These are phyloP conservation scores for Fagus crenata DNA, from an alignment of 306 rosid species.

Conservation along the genomic window DNA sequence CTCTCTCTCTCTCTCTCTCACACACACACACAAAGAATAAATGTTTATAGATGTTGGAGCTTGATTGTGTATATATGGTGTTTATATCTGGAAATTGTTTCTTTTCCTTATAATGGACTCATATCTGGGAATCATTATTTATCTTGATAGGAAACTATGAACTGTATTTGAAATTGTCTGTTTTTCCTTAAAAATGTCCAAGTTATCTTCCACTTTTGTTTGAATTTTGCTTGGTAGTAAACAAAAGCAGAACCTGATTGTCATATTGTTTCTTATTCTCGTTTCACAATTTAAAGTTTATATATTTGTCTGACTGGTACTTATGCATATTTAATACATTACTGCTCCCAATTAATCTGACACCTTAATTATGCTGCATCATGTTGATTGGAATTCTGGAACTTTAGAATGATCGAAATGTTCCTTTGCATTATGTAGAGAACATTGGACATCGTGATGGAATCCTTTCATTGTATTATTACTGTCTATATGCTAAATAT, in stretches of 20 bases:
- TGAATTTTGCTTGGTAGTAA: no score
- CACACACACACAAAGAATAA: neutral
- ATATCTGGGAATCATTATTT: no score
- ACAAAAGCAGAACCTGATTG: no score
- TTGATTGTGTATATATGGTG: constrained; percentile 7
- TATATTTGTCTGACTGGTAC: no score
- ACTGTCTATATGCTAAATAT: neutral
- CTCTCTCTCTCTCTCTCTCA: constrained; percentile 1
- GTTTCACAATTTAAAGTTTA: no score
- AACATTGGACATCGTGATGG: neutral
- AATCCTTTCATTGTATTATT: neutral
- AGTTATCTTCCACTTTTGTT: no score
- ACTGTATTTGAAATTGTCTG: neutral
- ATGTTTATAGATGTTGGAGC: constrained; percentile 11
- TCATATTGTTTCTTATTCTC: no score
- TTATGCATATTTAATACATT: no score
- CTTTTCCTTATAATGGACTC: neutral
- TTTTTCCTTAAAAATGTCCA: neutral
- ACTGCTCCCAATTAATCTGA: neutral
- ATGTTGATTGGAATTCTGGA: neutral
- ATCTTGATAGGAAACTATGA: neutral
- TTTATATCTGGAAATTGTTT: constrained; percentile 11
- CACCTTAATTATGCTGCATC: neutral
- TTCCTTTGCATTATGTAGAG: neutral
- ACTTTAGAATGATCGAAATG: neutral